phyloP scores from a whole-genome alignment of 805 yeast species.

The Metschnikowia colocasiae region DNA sequence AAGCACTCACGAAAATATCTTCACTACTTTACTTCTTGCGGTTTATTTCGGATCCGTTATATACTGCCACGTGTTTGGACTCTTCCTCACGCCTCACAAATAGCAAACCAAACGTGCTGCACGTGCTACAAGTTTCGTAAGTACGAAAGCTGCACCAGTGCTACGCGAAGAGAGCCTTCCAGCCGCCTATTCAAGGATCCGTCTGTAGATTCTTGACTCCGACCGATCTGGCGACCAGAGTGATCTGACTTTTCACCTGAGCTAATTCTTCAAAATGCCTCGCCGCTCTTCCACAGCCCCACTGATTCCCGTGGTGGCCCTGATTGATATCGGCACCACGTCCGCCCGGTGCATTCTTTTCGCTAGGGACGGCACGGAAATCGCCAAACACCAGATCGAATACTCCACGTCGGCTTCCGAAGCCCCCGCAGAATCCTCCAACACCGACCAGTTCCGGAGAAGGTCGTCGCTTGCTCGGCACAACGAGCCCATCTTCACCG shows the following conservation, averaged over 20 bases:
- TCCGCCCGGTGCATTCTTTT: slow-evolving; percentile 86
- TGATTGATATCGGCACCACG: slow-evolving; percentile 89
- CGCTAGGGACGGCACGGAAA: slow-evolving; percentile 65
- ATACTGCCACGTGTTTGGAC: not conserved
- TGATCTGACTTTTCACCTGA: no score
- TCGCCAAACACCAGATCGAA: slow-evolving; percentile 88
- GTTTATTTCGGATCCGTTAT: not conserved
- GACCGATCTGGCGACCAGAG: no score
- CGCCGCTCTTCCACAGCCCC: slow-evolving; percentile 44
- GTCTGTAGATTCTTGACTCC: no score
- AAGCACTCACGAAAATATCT: not conserved
- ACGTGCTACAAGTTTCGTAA: no score
- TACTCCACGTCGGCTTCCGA: slow-evolving; percentile 70
- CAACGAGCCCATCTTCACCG: slow-evolving; percentile 60
- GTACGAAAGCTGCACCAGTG: no score
- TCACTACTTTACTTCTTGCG: not conserved
- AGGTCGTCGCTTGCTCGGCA: slow-evolving; percentile 42
- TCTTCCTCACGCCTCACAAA: no score
- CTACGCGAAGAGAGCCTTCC: no score
- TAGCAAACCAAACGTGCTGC: no score
- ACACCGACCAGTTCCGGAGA: slow-evolving; percentile 45
- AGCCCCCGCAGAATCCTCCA: slow-evolving; percentile 41
- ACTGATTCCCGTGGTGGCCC: slow-evolving; percentile 48
- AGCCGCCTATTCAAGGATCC: no score
- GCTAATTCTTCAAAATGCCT: slow-evolving; percentile 30